These are phyloP conservation scores for Cystofilobasidium bisporidii DNA, from an alignment of 768 basidiomycete species.

Conservation along the genomic window DNA sequence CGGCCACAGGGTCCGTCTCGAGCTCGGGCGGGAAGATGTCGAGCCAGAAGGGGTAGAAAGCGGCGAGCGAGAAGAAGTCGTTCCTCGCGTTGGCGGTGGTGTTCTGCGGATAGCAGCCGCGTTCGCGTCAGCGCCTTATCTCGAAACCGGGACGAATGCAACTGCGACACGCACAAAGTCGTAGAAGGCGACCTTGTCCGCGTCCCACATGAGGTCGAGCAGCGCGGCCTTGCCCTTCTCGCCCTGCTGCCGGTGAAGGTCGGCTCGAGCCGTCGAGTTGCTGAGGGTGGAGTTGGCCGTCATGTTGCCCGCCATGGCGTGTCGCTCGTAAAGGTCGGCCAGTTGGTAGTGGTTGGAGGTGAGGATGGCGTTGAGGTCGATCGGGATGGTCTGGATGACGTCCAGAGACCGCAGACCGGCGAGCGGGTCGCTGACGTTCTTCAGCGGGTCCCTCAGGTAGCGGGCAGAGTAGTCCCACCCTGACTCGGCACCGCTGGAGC, in stretches of 20 bases:
- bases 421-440: slow-evolving; percentile 23
- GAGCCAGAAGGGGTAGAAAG: slow-evolving; percentile 68
- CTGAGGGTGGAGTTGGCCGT: slow-evolving; percentile 16
- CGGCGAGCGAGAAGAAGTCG: slow-evolving; percentile 59
- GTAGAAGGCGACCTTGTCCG: slow-evolving; percentile 65
- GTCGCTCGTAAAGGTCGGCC: slow-evolving; percentile 49
- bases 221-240: slow-evolving; percentile 56
- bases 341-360: slow-evolving; percentile 50
- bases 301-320: slow-evolving; percentile 25
- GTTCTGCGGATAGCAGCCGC: neutral
- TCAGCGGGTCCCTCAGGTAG: slow-evolving; percentile 12
- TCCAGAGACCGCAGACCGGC: slow-evolving; percentile 15
- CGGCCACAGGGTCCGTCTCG: slow-evolving; percentile 48
- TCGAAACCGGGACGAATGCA: too few species aligned
- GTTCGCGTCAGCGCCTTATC: too few species aligned
- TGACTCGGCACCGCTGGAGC: slow-evolving; percentile 82
- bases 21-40: slow-evolving; percentile 72
- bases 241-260: slow-evolving; percentile 52
- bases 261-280: slow-evolving; percentile 33
- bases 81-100: slow-evolving; percentile 36
- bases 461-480: slow-evolving; percentile 46
- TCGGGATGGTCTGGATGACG: slow-evolving; percentile 55
- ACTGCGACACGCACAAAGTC: slow-evolving; percentile 65
- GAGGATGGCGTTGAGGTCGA: slow-evolving; percentile 76
- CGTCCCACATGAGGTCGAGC: slow-evolving; percentile 79